These are phyloP conservation scores for Pseudoscleropodium purum DNA, from an alignment of 225 moss, liverwort and hornwort species.

Conservation along the genomic window DNA sequence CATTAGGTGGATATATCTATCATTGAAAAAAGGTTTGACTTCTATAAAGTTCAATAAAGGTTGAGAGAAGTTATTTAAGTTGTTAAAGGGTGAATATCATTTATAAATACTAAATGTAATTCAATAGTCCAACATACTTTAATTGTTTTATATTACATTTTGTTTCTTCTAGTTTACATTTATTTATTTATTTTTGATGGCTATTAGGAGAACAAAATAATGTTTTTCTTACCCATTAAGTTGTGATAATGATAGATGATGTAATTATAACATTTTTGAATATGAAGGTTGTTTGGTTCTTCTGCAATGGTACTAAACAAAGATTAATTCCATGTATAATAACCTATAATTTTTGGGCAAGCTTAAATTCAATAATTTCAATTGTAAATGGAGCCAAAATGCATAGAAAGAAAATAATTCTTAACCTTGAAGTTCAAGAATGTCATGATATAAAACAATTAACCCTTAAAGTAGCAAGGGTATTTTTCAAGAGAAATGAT, in stretches of 20 bases:
- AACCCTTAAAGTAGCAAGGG: rapidly evolving
- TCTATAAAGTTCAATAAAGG: not conserved
- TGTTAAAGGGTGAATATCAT: not conserved
- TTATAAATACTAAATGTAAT: not conserved
- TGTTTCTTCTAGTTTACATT: not conserved
- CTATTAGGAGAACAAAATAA: not conserved
- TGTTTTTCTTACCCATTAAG: not conserved
- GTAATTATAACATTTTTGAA: not conserved
- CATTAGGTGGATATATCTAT: not conserved
- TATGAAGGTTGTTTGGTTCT: not conserved
- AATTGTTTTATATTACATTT: not conserved
- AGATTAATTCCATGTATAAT: not conserved
- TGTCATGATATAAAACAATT: not conserved
- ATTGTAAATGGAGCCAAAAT: not conserved
- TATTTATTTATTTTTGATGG: not conserved
- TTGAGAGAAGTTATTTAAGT: not conserved
- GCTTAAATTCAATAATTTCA: not conserved
- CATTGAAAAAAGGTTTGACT: not conserved
- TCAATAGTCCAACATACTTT: not conserved
- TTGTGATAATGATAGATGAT: not conserved
- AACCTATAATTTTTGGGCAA: not conserved
- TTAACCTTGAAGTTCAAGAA: not conserved
- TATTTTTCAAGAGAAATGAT: not conserved
- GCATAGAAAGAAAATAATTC: not conserved
- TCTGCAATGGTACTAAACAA: not conserved